These are phyloP conservation scores for Infundibulicybe gibba DNA, from an alignment of 768 basidiomycete genomes.

Conservation along the genomic window DNA sequence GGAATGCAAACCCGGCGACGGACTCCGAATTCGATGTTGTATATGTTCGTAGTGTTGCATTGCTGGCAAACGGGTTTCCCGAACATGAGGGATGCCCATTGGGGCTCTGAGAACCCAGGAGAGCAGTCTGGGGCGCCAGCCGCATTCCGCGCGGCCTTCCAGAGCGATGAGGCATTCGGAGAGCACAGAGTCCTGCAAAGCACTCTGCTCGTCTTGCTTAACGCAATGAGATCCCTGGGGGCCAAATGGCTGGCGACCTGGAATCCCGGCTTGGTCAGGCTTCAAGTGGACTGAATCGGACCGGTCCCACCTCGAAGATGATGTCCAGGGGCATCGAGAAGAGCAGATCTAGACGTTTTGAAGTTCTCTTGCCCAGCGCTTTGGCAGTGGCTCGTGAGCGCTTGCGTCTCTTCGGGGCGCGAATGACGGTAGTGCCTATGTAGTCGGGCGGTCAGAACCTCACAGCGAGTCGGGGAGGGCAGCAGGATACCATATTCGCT, in stretches of 20 bases:
- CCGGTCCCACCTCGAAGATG: background rate
- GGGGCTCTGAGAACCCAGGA: conserved; percentile 16
- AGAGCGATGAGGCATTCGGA: conserved; percentile 13
- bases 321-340: background rate
- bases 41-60: too few species aligned
- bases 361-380: too few species aligned
- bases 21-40: too few species aligned
- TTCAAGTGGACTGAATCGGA: background rate
- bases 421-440: too few species aligned
- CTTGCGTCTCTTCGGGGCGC: too few species aligned
- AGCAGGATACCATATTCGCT: too few species aligned
- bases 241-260: conserved; percentile 21
- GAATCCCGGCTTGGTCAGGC: background rate
- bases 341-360: background rate
- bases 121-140: conserved; percentile 15
- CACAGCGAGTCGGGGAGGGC: too few species aligned
- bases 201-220: conserved; percentile 17
- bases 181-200: conserved; percentile 16
- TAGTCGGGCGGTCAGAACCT: too few species aligned
- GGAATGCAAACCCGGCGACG: too few species aligned
- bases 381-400: too few species aligned
- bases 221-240: conserved; percentile 18
- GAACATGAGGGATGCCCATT: conserved; percentile 24
- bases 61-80: background rate
- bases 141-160: conserved; percentile 17